phyloP scores from a whole-genome alignment of 306 rosid species.

The Dryas drummondii region DNA sequence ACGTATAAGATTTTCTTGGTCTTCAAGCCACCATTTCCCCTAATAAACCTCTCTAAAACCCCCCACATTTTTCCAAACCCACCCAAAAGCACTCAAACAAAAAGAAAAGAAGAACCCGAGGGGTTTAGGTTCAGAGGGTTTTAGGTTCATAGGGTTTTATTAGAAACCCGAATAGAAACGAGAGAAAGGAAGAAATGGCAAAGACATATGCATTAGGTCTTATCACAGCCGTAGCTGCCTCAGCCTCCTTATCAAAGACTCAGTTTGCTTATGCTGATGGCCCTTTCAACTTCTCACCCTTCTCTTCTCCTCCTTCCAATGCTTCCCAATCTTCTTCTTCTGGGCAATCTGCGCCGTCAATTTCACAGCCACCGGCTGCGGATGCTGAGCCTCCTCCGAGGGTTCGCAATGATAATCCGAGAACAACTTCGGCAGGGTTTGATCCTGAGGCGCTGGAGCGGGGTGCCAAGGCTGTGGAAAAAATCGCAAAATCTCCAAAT shows the following conservation, averaged over 20 bases:
- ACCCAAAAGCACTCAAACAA: no score
- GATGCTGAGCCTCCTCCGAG: slow-evolving; percentile 33
- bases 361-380: neutral
- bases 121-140: neutral
- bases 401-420: slow-evolving; percentile 75
- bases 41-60: neutral
- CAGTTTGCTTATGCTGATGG: slow-evolving; percentile 49
- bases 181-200: slow-evolving; percentile 39
- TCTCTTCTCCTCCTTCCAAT: slow-evolving; percentile 25
- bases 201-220: slow-evolving; percentile 52
- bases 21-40: slow-evolving; percentile 14
- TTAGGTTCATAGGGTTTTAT: neutral
- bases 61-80: neutral
- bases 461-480: slow-evolving; percentile 59
- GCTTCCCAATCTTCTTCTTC: slow-evolving; percentile 28
- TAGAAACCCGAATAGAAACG: neutral
- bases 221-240: slow-evolving; percentile 59
- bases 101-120: no score
- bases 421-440: slow-evolving; percentile 83
- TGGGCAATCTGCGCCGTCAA: slow-evolving; percentile 10
- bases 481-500: slow-evolving; percentile 49
- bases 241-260: slow-evolving; percentile 35
- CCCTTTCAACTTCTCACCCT: slow-evolving; percentile 44
- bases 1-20: slow-evolving; percentile 1
- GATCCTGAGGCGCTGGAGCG: slow-evolving; percentile 83